A percentile compares a stretch with the other conserved stretches of the same genome.
Evolutionary conservation across 305 asterid genomes (phyloP).

Genomic region (Fraxinus albicans): DNA sequence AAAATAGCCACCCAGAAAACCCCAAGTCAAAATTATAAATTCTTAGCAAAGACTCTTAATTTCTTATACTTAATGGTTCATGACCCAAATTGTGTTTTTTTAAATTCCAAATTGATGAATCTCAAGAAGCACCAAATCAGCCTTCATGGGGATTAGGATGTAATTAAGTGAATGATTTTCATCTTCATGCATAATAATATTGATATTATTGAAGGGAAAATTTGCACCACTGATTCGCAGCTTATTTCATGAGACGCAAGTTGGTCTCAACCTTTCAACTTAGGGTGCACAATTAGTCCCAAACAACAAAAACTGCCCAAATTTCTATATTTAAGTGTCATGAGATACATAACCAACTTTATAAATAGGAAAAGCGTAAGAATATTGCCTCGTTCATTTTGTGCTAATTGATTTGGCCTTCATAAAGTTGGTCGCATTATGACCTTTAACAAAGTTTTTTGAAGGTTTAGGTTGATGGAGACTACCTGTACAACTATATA

Average conservation of each 20-base stretch:
- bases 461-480: background rate
- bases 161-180: slow-evolving; percentile 22
- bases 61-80: slow-evolving; percentile 36
- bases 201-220: background rate
- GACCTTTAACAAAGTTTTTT: background rate
- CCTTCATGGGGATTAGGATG: slow-evolving; percentile 48
- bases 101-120: slow-evolving; percentile 52
- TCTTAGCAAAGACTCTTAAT: slow-evolving; percentile 26
- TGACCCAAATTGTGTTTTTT: slow-evolving; percentile 28
- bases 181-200: slow-evolving; percentile 13
- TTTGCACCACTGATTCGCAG: background rate
- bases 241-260: background rate
- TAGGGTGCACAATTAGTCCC: background rate
- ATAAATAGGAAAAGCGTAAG: background rate
- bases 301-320: background rate
- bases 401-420: background rate
- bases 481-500: background rate
- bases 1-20: slow-evolving; percentile 38
- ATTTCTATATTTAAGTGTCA: background rate
- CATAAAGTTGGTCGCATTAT: background rate
- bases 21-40: slow-evolving; percentile 38
- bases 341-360: background rate
- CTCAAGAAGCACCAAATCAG: slow-evolving; percentile 62
- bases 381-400: background rate
- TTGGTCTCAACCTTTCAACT: background rate